phyloP scores from a whole-genome alignment of 345 rosid genomes.

The Citropsis articulata region DNA sequence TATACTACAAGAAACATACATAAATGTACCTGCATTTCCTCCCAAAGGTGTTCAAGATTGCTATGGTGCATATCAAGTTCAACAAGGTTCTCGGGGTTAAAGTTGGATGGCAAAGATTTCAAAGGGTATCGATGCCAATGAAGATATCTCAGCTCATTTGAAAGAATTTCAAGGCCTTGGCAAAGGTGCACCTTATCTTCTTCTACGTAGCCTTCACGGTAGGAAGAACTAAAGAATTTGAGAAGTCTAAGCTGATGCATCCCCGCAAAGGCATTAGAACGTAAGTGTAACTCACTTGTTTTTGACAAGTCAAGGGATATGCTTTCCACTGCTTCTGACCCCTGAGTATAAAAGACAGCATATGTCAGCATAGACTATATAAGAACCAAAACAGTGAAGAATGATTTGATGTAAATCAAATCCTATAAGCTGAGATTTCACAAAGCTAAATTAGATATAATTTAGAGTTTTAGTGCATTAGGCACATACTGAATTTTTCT shows the following conservation, averaged over 20 bases:
- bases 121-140: not conserved
- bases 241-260: not conserved
- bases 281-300: not conserved
- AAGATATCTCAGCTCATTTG: slow-evolving; percentile 3
- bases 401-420: not conserved
- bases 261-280: not conserved
- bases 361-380: not conserved
- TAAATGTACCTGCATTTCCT: not conserved
- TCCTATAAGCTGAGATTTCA: not conserved
- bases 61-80: not conserved
- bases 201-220: not conserved
- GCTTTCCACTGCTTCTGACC: not conserved
- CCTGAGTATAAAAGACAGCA: not conserved
- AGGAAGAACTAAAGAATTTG: not conserved
- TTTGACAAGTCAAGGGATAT: not conserved
- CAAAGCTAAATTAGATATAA: not conserved
- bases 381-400: not conserved
- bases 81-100: not conserved
- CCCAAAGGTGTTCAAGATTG: not conserved
- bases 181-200: slow-evolving; percentile 4
- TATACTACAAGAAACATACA: not conserved
- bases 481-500: slow-evolving; percentile 1
- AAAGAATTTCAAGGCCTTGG: slow-evolving; percentile 6
- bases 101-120: not conserved
- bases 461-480: not conserved